Evolutionary conservation across 2,329 filamentous ascomycete species (phyloP).

Genomic region (Nectriaceae sp.): DNA sequence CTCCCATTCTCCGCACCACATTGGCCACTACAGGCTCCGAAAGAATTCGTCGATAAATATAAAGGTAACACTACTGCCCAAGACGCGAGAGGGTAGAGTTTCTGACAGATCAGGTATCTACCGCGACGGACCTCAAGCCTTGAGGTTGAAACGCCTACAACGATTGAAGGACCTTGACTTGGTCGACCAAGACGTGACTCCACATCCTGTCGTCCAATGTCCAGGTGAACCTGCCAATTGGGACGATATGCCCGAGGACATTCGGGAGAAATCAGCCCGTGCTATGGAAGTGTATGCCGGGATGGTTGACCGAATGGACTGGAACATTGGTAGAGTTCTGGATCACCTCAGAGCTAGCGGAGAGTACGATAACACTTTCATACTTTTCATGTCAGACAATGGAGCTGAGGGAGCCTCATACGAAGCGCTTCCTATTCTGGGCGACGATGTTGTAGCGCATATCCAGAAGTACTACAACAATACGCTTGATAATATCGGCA

Average conservation of each 20-base stretch:
- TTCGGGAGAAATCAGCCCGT: conserved; percentile 48
- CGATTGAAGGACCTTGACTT: conserved; percentile 59
- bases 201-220: conserved; percentile 48
- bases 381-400: conserved; percentile 46
- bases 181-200: conserved; percentile 49
- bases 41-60: conserved; percentile 57
- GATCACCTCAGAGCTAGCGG: background rate
- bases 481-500: conserved; percentile 54
- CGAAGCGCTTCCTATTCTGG: conserved; percentile 59
- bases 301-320: background rate
- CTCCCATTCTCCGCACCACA: conserved; percentile 64
- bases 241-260: conserved; percentile 47
- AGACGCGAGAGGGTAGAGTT: background rate
- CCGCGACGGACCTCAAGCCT: conserved; percentile 59
- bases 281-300: conserved; percentile 50
- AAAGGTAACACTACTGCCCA: conserved; percentile 41
- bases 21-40: conserved; percentile 63
- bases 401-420: conserved; percentile 61
- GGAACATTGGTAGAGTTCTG: background rate
- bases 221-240: conserved; percentile 51
- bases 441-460: conserved; percentile 51
- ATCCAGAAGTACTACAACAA: conserved; percentile 59
- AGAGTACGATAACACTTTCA: conserved; percentile 6
- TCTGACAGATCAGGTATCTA: conserved; percentile 36
- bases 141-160: conserved; percentile 54